Base-by-base conservation (phyloP, 2,329 filamentous ascomycete genomes). In the Monilinia fructigena region DNA sequence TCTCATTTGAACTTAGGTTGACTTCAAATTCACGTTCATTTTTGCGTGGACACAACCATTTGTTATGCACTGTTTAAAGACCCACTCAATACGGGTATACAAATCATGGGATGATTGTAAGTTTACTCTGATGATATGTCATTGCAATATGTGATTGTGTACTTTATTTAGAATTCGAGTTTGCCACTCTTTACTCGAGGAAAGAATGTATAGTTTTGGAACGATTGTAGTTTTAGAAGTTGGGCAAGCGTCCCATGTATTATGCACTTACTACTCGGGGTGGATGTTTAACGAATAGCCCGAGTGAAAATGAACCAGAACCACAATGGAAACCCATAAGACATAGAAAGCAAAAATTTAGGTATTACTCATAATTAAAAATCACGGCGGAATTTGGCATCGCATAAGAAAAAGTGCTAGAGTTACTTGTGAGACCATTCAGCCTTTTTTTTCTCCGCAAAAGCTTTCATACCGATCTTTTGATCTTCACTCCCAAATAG, bases 401-500 rank as follows among this genome's bases (percentile, higher is more conserved):
- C 45, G 20, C 12, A 23, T 11, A 60, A 11, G n/a, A 23, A 60
- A 60, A 3, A 23, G 52, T 61, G 28, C 55, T 54, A 54, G 12
- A 16, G 45, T 66, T 71, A 96, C 77, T 92, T 87, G 78, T 97
- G 83, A 69, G 85, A 88, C 94, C 95, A 99, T 78, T 95, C 88
- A 0, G 95, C 81, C 85, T 96, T 96, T 81, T 91, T 87, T 87
- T 98, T 98, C 80, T 93, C 91, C 2, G 91, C 90, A 83, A 99
- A 99, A 16, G 95, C 95, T 77, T 89, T 89, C 95, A 98, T 88
- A 78, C 92, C 93, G 78, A 97, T 91, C 84, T 98, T 99, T 81
- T 99, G 95, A 79, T 99, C 95, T 80, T 92, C 86, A 77, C 90
- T 96, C 28, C 94, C 95, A 81, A 99, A 99, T 75, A 97, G 76